Evolutionary conservation across 768 basidiomycete genomes (phyloP), one percentile per base, ranked within the genome.

Genomic region (Leccinum broughii): DNA sequence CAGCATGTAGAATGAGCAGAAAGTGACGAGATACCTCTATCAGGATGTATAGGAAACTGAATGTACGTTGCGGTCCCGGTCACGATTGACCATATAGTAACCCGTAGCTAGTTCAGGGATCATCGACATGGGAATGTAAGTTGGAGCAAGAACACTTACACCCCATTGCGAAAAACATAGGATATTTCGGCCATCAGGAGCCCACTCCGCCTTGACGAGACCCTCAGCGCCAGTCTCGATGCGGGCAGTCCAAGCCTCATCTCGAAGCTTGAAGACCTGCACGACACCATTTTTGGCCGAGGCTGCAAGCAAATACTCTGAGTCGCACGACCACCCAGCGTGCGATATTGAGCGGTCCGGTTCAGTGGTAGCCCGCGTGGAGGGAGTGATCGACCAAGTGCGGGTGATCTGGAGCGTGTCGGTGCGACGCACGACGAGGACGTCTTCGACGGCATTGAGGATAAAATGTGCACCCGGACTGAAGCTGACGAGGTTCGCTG

Each of bases 111-210:
- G 57, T 41, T 32, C 48, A 60, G 26, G 17, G 44, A 28, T 61
- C 44, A 44, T 62, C 54, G 55, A 51, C 28, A 56, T 17, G 11
- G 57, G 37, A 56, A 41, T 41, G 51, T 20, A 59, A 44, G 34
- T 46, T 9, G n/a, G 6, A 34, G 28, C 57, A 62, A 41, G 48
- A 32, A 20, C 22, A 84, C 94, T 79, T 77, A 95, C 95, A 66
- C 90, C 92, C 89, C 92, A 92, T 66, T 95, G 91, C 4, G 93
- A 95, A 75, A 95, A 98, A 68, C 92, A 95, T 32, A 97, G 75
- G 5, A 97, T 78, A 15, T 85, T 86, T 39, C 90, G 81, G 15
- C 93, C 93, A 69, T 90, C 90, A 3, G 89, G 91, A 0, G 90
- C 90, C 95, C 95, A 98, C 68, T 95, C 92, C 17, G 89, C 92